These are phyloP conservation scores for Spirogloea muscicola DNA, from an alignment of 139 green algal species.

Conservation along the genomic window DNA sequence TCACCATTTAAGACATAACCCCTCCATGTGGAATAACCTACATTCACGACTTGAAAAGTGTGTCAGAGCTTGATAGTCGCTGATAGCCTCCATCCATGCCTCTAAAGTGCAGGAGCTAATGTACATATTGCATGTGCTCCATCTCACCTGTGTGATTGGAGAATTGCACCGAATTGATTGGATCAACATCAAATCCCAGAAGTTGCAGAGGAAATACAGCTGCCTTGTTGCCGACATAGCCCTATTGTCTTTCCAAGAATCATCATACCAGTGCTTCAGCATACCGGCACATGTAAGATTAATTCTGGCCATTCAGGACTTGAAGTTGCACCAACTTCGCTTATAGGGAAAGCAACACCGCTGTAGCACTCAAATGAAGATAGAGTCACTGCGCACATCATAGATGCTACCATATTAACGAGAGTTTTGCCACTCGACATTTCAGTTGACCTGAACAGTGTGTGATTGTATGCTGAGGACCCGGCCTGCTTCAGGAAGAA, in stretches of 20 bases:
- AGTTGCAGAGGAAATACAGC: slow-evolving; percentile 87
- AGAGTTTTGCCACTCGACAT: too few species aligned
- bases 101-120: not conserved
- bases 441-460: slow-evolving; percentile 76
- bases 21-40: slow-evolving; percentile 63
- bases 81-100: not conserved
- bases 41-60: slow-evolving; percentile 18
- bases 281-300: too few species aligned
- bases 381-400: too few species aligned
- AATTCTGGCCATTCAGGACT: too few species aligned
- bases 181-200: slow-evolving; percentile 84
- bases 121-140: not conserved
- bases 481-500: slow-evolving; percentile 15
- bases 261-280: too few species aligned
- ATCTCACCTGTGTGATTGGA: slow-evolving; percentile 69
- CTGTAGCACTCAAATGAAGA: too few species aligned
- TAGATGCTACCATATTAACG: too few species aligned
- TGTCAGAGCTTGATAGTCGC: not conserved
- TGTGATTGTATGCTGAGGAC: slow-evolving; percentile 81
- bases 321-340: too few species aligned
- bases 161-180: slow-evolving; percentile 82
- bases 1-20: slow-evolving; percentile 60
- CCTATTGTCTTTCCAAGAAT: too few species aligned
- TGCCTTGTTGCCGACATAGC: slow-evolving; percentile 78
- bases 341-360: too few species aligned